Percentiles rank a stretch among this genome's conserved stretches.
phyloP scores from a whole-genome alignment of 257 asterid species.

The Catharanthus roseus region DNA sequence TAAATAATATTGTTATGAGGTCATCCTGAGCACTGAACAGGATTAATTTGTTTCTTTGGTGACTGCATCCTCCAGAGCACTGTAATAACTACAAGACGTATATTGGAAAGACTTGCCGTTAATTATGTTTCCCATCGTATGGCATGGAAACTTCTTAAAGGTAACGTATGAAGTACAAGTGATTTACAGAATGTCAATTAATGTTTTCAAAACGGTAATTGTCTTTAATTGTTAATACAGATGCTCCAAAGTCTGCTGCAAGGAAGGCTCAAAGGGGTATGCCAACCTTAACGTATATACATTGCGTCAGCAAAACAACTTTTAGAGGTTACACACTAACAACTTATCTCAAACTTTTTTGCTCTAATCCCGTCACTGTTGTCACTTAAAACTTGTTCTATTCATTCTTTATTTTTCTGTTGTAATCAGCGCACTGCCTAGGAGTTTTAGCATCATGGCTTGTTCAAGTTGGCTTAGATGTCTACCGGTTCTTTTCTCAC shows the following conservation, averaged over 20 bases:
- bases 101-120: conserved; percentile 80
- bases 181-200: background rate
- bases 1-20: background rate
- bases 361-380: background rate
- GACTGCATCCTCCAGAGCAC: conserved; percentile 42
- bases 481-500: conserved; percentile 49
- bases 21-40: background rate
- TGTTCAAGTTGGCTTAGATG: conserved; percentile 72
- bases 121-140: conserved; percentile 73
- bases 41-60: conserved; percentile 9
- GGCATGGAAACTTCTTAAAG: conserved; percentile 98
- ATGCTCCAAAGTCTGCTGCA: conserved; percentile 76
- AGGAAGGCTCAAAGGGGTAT: conserved; percentile 80
- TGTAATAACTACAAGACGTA: conserved; percentile 71
- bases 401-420: conserved; percentile 10
- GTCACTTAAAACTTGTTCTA: conserved; percentile 12
- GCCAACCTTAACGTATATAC: conserved; percentile 46
- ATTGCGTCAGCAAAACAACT: conserved; percentile 66
- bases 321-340: conserved; percentile 69
- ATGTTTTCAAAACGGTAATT: background rate
- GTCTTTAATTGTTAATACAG: conserved; percentile 31
- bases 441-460: conserved; percentile 89
- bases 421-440: conserved; percentile 63
- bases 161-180: conserved; percentile 26
- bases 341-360: background rate